Evolutionary conservation across 306 rosid species (phyloP).

Genomic region (Rubus idaeus): DNA sequence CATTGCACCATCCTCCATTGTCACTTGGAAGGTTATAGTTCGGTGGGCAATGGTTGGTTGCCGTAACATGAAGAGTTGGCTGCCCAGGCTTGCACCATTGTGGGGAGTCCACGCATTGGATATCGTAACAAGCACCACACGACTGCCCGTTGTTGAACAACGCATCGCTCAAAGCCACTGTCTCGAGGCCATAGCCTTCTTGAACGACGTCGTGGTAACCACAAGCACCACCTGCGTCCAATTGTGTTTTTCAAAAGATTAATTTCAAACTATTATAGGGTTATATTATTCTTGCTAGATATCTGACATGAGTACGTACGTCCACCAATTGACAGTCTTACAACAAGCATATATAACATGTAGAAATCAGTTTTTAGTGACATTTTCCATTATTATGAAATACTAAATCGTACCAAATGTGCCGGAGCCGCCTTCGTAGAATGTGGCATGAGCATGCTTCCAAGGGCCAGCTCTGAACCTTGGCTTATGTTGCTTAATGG

Average conservation of each 20-base stretch:
- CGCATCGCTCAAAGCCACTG: slow-evolving; percentile 60
- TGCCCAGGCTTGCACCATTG: slow-evolving; percentile 54
- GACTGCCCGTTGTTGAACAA: slow-evolving; percentile 56
- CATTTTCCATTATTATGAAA: neutral
- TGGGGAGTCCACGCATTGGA: slow-evolving; percentile 45
- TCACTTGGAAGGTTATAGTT: slow-evolving; percentile 31
- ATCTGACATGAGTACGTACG: neutral
- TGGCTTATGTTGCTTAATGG: slow-evolving; percentile 19
- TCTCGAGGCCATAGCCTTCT: slow-evolving; percentile 67
- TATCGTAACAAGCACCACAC: slow-evolving; percentile 79
- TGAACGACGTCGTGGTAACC: slow-evolving; percentile 69
- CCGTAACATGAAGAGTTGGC: slow-evolving; percentile 54
- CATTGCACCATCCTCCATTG: slow-evolving; percentile 90
- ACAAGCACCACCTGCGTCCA: slow-evolving; percentile 66
- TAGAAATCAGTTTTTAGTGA: neutral
- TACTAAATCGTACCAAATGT: slow-evolving; percentile 47
- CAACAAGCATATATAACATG: neutral
- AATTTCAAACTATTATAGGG: neutral
- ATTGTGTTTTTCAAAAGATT: neutral
- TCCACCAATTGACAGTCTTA: too few relatives aligned
- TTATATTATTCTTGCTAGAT: neutral
- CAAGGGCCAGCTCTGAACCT: slow-evolving; percentile 45
- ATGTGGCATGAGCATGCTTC: slow-evolving; percentile 65
- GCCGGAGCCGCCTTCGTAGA: slow-evolving; percentile 61
- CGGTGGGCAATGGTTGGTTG: slow-evolving; percentile 74